These are phyloP conservation scores for cucumber (Cucumis sativus) DNA, from an alignment of 306 rosid genomes.

Conservation along the genomic window DNA sequence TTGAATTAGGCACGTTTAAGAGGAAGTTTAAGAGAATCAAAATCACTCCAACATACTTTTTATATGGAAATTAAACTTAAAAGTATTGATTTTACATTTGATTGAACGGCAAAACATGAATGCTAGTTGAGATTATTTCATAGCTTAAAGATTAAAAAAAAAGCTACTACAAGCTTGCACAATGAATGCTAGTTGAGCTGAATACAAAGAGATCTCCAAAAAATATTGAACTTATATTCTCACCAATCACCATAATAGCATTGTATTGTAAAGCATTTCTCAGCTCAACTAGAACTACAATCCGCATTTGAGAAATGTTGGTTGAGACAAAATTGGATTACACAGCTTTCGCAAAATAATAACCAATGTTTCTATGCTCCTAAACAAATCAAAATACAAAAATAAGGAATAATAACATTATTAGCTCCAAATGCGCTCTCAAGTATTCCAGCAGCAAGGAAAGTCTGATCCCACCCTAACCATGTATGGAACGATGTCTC, in stretches of 20 bases:
- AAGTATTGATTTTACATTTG: too few relatives aligned
- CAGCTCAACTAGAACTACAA: background rate
- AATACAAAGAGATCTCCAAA: background rate
- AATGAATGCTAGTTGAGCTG: background rate
- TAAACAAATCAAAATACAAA: background rate
- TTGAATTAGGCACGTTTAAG: too few relatives aligned
- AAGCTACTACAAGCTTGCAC: background rate
- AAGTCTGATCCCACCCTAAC: background rate
- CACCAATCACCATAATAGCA: background rate
- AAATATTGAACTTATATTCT: background rate
- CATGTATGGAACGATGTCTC: background rate
- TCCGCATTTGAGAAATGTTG: background rate
- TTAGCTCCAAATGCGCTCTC: background rate
- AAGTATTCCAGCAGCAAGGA: background rate
- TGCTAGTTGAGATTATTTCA: background rate
- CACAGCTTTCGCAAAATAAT: background rate
- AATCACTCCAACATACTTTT: too few relatives aligned
- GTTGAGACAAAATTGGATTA: constrained; percentile 7
- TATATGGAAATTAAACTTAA: too few relatives aligned
- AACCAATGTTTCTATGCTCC: constrained; percentile 5
- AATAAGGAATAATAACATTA: background rate
- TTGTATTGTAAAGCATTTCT: background rate
- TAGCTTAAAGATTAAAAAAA: background rate
- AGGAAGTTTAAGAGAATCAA: too few relatives aligned
- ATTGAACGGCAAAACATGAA: too few relatives aligned